Base-by-base conservation (phyloP, 495 filamentous ascomycete species). In the Talaromyces borbonicus region DNA sequence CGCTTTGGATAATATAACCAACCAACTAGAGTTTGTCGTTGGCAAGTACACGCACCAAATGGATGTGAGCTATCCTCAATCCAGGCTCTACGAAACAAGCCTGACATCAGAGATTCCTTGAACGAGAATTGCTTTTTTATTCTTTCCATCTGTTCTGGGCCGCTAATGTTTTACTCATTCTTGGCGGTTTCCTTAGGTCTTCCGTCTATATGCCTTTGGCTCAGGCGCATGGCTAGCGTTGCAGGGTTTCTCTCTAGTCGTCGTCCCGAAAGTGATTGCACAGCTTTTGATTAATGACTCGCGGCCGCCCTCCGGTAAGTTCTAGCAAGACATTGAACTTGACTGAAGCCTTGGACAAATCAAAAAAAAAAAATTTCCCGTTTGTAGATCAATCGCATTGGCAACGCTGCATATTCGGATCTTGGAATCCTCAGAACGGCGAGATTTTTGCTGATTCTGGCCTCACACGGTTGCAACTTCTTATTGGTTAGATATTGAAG, bases 221-320 rank as follows among this genome's bases (percentile, higher is more conserved):
- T 81, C 82, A 18, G 66, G 79, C 5, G 75, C 65, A 51, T 87
- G 82, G 84, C 72, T 86, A 37, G 54, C 71, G 15, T 53, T 84
- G 9, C 84, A 92, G 65, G 76, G 83, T 29, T 9, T 80, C 3
- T 71, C 82, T 0, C 66, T 90, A 30, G 72, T 85, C 39, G 47
- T 68, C 4, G 77, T 78, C 18, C 86, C 86, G 0, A 74, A 76
- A 29, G 68, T 87, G 47, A 79, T 90, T 27, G 68, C 75, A 41
- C 66, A 73, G 6, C 57, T 85, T 48, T 69, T 88, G 2, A 70
- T 77, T 1, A 68, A 75, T 20, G 77, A 81, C 25, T 68, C 73
- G 30, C 62, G 77, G 18, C 61, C 76, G 53, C 60, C 74, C 25
- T 71, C 78, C 19, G 50, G 78, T 81, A 61, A 52, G 68, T 63